Evolutionary conservation across 1,284 basidiomycete species (phyloP).

Genomic region (Cutaneotrichosporon daszewskae): DNA sequence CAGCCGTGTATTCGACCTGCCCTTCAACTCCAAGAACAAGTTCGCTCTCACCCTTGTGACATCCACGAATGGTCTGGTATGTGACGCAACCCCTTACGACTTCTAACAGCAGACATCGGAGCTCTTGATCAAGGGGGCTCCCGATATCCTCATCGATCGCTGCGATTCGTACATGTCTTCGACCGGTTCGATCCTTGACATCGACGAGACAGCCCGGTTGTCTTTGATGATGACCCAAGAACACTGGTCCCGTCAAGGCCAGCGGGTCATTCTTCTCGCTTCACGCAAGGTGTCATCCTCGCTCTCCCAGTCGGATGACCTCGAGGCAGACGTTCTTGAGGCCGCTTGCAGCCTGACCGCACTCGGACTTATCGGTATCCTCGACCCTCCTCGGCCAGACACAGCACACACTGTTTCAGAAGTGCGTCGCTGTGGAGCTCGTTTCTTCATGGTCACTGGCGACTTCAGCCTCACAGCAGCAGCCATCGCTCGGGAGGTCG

Average conservation of each 20-base stretch:
- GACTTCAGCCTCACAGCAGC: constrained; percentile 50
- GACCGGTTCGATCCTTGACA: constrained; percentile 43
- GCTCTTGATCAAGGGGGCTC: constrained; percentile 57
- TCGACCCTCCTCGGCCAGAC: constrained; percentile 60
- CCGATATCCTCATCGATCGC: constrained; percentile 55
- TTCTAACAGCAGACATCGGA: constrained; percentile 23
- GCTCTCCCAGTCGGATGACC: constrained; percentile 42
- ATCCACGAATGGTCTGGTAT: too few species aligned
- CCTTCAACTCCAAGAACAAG: constrained; percentile 63
- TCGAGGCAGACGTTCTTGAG: constrained; percentile 36
- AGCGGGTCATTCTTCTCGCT: constrained; percentile 56
- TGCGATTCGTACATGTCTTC: constrained; percentile 48
- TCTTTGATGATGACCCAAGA: constrained; percentile 50
- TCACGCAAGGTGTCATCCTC: constrained; percentile 26
- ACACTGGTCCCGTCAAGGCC: constrained; percentile 55
- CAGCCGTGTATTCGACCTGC: constrained; percentile 45
- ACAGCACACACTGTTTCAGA: constrained; percentile 53
- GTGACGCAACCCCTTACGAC: too few species aligned
- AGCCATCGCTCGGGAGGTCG: constrained; percentile 59
- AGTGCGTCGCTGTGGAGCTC: constrained; percentile 57
- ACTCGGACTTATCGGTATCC: constrained; percentile 59
- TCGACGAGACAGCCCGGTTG: constrained; percentile 36
- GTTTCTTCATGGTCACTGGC: constrained; percentile 66
- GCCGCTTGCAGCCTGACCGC: constrained; percentile 51
- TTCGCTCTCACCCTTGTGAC: constrained; percentile 44